Conservation (phyloP, 2,329 filamentous ascomycete species). For the Neurospora sp. region DNA sequence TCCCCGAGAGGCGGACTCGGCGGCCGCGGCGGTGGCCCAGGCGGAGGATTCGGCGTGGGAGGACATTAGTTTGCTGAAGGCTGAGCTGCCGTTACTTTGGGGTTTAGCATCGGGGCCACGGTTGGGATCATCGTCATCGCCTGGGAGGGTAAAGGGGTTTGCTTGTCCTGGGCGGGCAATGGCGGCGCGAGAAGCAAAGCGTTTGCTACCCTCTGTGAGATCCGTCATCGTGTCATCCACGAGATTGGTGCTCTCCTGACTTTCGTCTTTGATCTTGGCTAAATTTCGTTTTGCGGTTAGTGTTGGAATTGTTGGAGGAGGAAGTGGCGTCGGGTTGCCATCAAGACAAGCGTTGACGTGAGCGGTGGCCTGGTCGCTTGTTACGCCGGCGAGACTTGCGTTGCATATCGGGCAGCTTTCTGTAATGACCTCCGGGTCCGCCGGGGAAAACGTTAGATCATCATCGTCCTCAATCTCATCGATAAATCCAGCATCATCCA, state of each 20-base stretch:
- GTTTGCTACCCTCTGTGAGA: conserved; percentile 34
- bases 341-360: conserved; percentile 95
- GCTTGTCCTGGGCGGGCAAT: conserved; percentile 70
- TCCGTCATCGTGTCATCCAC: conserved; percentile 22
- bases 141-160: conserved; percentile 59
- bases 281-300: conserved; percentile 8
- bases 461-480: conserved; percentile 20
- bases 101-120: background rate
- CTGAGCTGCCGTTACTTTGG: conserved; percentile 42
- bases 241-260: conserved; percentile 9
- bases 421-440: conserved; percentile 22
- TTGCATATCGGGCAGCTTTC: conserved; percentile 69
- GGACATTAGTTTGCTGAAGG: conserved; percentile 90
- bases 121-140: conserved; percentile 10
- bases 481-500: background rate
- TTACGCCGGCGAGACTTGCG: conserved; percentile 48
- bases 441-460: conserved; percentile 21
- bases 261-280: conserved; percentile 4
- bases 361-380: conserved; percentile 56
- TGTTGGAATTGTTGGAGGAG: conserved; percentile 18
- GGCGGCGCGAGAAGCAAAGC: conserved; percentile 52
- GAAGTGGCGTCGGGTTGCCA: conserved; percentile 57
- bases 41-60: conserved; percentile 81
- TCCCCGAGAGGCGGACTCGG: conserved; percentile 67
- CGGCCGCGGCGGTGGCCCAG: conserved; percentile 77